A percentile compares a stretch with the other conserved stretches of the same genome.
Evolutionary conservation across 768 basidiomycete genomes (phyloP).

Genomic region (Glaciozyma antarctica): DNA sequence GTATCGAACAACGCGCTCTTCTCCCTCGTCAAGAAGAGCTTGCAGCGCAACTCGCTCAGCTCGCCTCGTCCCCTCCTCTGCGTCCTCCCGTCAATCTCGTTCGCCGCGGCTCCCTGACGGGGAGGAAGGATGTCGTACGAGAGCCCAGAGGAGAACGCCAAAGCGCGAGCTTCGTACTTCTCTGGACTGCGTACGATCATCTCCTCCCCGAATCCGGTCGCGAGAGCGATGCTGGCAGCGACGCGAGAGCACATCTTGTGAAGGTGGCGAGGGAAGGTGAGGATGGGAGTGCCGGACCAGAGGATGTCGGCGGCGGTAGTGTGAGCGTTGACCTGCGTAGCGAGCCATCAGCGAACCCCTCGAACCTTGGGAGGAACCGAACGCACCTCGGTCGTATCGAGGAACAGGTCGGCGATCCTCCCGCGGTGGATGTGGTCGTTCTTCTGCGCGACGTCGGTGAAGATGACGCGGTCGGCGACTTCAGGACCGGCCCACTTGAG

Average conservation of each 20-base stretch:
- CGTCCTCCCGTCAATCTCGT: constrained; percentile 4
- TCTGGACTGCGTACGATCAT: constrained; percentile 46
- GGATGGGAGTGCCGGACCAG: constrained; percentile 49
- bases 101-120: constrained; percentile 7
- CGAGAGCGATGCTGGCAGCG: constrained; percentile 46
- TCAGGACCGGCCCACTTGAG: constrained; percentile 46
- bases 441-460: constrained; percentile 48
- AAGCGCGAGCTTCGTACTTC: constrained; percentile 47
- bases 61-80: constrained; percentile 38
- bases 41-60: constrained; percentile 43
- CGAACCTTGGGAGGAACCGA: neutral
- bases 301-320: constrained; percentile 49
- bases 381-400: constrained; percentile 50
- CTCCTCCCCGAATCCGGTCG: constrained; percentile 46
- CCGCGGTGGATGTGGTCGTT: constrained; percentile 46
- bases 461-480: constrained; percentile 45
- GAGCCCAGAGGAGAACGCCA: constrained; percentile 41
- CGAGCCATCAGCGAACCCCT: neutral
- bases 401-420: constrained; percentile 47
- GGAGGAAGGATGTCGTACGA: constrained; percentile 23
- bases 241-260: constrained; percentile 51
- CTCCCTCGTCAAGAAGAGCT: constrained; percentile 44
- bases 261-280: constrained; percentile 45
- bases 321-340: constrained; percentile 47
- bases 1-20: constrained; percentile 49